phyloP scores from a whole-genome alignment of 768 basidiomycete species.

The Multifurca ochricompacta region DNA sequence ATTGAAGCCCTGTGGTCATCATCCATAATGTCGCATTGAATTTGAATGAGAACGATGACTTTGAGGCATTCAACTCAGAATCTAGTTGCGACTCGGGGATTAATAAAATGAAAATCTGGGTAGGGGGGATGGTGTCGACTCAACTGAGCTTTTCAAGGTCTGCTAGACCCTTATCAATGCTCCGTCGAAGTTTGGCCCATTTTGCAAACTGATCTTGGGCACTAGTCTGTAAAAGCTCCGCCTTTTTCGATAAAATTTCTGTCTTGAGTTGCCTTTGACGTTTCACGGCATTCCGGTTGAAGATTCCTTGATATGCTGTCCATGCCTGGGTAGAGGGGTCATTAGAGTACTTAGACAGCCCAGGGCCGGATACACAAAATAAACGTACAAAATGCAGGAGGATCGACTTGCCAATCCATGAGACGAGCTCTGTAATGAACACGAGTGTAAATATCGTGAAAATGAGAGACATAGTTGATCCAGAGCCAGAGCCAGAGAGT shows the following conservation, averaged over 20 bases:
- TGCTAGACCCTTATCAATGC: constrained; percentile 83
- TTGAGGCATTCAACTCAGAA: constrained; percentile 67
- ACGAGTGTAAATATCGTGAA: constrained; percentile 76
- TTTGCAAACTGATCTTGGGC: constrained; percentile 98
- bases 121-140: constrained; percentile 27
- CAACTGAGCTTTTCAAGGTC: constrained; percentile 90
- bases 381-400: constrained; percentile 71
- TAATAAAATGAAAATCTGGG: background rate
- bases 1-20: constrained; percentile 80
- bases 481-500: background rate
- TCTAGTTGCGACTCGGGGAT: constrained; percentile 38
- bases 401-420: constrained; percentile 84
- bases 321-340: constrained; percentile 47
- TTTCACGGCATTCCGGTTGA: constrained; percentile 46
- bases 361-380: background rate
- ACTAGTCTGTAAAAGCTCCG: constrained; percentile 82
- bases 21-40: constrained; percentile 76
- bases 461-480: constrained; percentile 59
- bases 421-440: constrained; percentile 73
- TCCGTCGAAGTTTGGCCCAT: constrained; percentile 91
- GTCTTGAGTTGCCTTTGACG: constrained; percentile 68
- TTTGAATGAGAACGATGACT: constrained; percentile 61
- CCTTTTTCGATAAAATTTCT: constrained; percentile 71
- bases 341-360: background rate
- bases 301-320: constrained; percentile 56